A percentile compares a stretch with the other conserved stretches of the same genome.
These are phyloP conservation scores for Podaxis carcinomalis DNA, from an alignment of 768 basidiomycete species.

Conservation along the genomic window DNA sequence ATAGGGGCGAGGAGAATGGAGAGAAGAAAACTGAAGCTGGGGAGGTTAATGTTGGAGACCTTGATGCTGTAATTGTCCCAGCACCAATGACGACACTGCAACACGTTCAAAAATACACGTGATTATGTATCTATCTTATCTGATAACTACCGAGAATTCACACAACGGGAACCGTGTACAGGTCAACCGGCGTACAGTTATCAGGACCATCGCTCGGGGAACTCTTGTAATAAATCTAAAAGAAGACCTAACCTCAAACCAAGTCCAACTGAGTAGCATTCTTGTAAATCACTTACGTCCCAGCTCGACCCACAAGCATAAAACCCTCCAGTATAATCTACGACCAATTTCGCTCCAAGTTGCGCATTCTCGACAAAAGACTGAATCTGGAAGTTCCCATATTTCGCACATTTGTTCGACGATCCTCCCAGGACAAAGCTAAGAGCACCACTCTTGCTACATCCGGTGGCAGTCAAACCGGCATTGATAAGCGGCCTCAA, in stretches of 20 bases:
- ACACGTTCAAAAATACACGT: slow-evolving; percentile 1
- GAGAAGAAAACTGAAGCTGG: neutral
- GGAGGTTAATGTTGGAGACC: neutral
- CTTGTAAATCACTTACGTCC: slow-evolving; percentile 17
- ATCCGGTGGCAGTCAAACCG: slow-evolving; percentile 13
- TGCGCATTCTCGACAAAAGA: slow-evolving; percentile 21
- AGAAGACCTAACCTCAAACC: neutral
- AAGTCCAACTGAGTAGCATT: neutral
- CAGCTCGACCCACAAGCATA: slow-evolving; percentile 22
- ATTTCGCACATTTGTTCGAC: slow-evolving; percentile 21
- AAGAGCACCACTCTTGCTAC: slow-evolving; percentile 18
- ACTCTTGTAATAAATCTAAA: slow-evolving; percentile 12
- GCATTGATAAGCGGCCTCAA: slow-evolving; percentile 17
- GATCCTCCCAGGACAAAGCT: slow-evolving; percentile 19
- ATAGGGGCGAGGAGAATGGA: slow-evolving; percentile 9
- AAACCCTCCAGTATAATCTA: slow-evolving; percentile 24
- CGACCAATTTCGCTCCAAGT: slow-evolving; percentile 22
- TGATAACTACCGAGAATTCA: neutral
- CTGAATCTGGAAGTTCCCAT: slow-evolving; percentile 20
- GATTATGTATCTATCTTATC: neutral
- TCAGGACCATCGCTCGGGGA: slow-evolving; percentile 1
- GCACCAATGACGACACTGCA: slow-evolving; percentile 8
- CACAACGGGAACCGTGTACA: slow-evolving; percentile 14
- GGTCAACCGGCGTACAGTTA: neutral
- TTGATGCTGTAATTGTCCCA: neutral